Base-by-base conservation (phyloP, 768 basidiomycete genomes). In the Saitozyma sp. region DNA sequence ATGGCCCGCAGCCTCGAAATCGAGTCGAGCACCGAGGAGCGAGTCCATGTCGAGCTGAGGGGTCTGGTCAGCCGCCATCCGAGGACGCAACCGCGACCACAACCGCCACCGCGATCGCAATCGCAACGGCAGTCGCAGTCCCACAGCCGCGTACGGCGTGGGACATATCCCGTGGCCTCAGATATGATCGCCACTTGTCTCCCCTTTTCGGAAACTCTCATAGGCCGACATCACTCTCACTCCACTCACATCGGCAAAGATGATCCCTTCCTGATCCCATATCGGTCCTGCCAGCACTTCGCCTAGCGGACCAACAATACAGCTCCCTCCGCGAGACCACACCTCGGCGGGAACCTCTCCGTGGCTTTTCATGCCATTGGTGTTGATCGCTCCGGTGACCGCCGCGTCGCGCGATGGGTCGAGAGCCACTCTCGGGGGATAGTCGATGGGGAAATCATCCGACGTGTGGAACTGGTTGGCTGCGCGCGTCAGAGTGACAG, bases 181-280 rank as follows among this genome's bases (percentile, higher is more conserved):
- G 29, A 29, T 29, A 29, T 29, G 2, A 29, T 29, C 29, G 29
- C 29, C 29, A 5, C 29, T 2, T 29, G 5, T 29, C 29, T 29
- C 29, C 29, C 14, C 39, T 8, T 52, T 2, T 42, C 51, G 39
- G 54, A 42, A 37, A 2, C 29, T 16, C 14, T 11, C 2, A 14
- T 55, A 4, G 11, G 14, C 11, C 16, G 29, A 4, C 29, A 16
- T 11, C 14, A 16, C 9, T 37, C 9, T 41, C 41, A 10, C 20
- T 42, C 29, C 4, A 63, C 69, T 61, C 41, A 71, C 67, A 20
- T 65, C 67, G 6, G 67, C 67, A 48, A 53, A 64, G 7, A 71
- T n/a, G 50, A 66, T 66, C n/a, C 67, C 70, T 43, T 66, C 70
- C 49, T 62, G 45, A 50, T 71, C 64, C 70, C 70, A 71, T 40